These are phyloP conservation scores for Vachellia pachyceras DNA, from an alignment of 306 rosid genomes.

Conservation along the genomic window DNA sequence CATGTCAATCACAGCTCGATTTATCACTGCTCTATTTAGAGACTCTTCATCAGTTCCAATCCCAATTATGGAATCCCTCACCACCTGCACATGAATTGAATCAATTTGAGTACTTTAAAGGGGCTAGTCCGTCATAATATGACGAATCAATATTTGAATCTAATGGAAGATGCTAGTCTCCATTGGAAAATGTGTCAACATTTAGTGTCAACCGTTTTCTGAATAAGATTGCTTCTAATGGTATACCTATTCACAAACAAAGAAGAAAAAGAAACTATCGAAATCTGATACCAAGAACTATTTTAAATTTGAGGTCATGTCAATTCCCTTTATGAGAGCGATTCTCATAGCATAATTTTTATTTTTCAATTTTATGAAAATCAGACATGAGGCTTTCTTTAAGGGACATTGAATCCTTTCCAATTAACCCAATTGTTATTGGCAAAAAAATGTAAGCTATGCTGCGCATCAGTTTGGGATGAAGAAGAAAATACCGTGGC, in stretches of 20 bases:
- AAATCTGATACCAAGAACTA: background rate
- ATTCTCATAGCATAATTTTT: background rate
- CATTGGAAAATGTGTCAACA: background rate
- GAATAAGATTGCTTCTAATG: too few species aligned
- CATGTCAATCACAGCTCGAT: conserved; percentile 79
- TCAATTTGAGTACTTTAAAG: background rate
- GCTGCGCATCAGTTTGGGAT: background rate
- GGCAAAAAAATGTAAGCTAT: background rate
- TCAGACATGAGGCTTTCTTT: background rate
- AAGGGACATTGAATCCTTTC: background rate
- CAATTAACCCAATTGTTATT: background rate
- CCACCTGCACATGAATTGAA: conserved; percentile 58
- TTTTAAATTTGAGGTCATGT: background rate
- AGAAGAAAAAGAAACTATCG: too few species aligned
- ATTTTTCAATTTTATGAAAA: too few species aligned
- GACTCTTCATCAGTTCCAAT: conserved; percentile 92
- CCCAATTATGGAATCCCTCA: conserved; percentile 69
- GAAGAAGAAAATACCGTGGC: conserved; percentile 66
- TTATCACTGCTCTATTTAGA: conserved; percentile 76
- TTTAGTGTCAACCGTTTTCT: background rate
- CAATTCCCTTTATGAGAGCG: background rate
- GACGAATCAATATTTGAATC: background rate
- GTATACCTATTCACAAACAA: too few species aligned
- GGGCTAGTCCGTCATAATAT: background rate
- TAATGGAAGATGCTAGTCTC: too few species aligned